Evolutionary conservation across 2,329 filamentous ascomycete genomes (phyloP).

Genomic region (Shiraia bambusicola): DNA sequence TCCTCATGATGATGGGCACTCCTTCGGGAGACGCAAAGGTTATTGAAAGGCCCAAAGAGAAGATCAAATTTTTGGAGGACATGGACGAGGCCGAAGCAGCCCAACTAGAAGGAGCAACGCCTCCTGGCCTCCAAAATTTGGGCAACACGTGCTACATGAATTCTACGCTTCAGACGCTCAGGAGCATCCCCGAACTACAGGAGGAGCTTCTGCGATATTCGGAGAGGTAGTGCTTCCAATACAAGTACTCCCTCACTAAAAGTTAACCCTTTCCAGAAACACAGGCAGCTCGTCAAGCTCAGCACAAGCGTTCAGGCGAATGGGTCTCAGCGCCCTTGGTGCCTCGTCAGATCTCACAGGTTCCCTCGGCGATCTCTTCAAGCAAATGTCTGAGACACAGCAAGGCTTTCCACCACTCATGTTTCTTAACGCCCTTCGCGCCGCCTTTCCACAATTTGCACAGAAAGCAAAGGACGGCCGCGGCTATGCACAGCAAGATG

Average conservation of each 20-base stretch:
- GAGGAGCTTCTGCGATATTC: constrained; percentile 69
- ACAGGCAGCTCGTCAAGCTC: constrained; percentile 35
- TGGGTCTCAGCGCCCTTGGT: constrained; percentile 60
- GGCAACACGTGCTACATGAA: constrained; percentile 99
- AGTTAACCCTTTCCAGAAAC: constrained; percentile 26
- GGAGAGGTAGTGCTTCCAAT: constrained; percentile 30
- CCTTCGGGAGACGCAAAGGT: constrained; percentile 66
- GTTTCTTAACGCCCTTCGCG: constrained; percentile 79
- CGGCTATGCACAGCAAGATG: constrained; percentile 96
- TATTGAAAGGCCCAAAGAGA: constrained; percentile 71
- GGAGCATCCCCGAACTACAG: constrained; percentile 87
- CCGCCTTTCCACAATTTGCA: constrained; percentile 86
- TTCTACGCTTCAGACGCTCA: constrained; percentile 89
- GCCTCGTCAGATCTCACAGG: constrained; percentile 70
- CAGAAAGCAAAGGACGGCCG: constrained; percentile 80
- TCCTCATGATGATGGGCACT: constrained; percentile 96
- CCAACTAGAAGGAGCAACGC: constrained; percentile 77
- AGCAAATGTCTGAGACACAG: constrained; percentile 85
- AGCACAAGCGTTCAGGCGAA: constrained; percentile 45
- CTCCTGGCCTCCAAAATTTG: constrained; percentile 85
- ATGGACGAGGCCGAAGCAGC: constrained; percentile 95
- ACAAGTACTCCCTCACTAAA: not conserved
- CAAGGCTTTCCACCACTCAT: constrained; percentile 79
- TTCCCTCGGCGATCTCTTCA: constrained; percentile 80
- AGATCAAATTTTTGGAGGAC: constrained; percentile 88